Percentiles rank a stretch among this genome's conserved stretches.
phyloP scores from a whole-genome alignment of 2,329 filamentous ascomycete genomes.

The Epichloe coenophiala region DNA sequence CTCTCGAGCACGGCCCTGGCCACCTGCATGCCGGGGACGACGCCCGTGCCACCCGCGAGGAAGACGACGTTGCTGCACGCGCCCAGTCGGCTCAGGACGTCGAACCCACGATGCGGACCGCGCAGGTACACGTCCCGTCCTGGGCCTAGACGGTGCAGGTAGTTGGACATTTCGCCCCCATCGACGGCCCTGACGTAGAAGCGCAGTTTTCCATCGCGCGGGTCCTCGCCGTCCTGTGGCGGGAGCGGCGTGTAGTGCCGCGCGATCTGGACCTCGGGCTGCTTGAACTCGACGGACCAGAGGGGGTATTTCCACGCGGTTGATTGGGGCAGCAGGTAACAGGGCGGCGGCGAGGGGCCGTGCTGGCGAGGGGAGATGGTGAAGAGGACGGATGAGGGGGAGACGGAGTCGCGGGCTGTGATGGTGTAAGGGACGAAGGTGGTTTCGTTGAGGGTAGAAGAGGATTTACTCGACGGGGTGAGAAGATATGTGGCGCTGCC shows the following conservation, averaged over 20 bases:
- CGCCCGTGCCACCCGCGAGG: slow-evolving; percentile 81
- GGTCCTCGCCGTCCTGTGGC: slow-evolving; percentile 20
- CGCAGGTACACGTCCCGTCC: slow-evolving; percentile 60
- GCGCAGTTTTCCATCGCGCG: slow-evolving; percentile 36
- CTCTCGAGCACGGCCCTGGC: slow-evolving; percentile 46
- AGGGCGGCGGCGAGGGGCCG: slow-evolving; percentile 13
- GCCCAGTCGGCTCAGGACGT: slow-evolving; percentile 24
- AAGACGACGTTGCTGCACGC: slow-evolving; percentile 47
- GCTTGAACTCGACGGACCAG: slow-evolving; percentile 87
- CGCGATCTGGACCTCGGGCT: slow-evolving; percentile 86
- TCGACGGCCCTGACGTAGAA: slow-evolving; percentile 69
- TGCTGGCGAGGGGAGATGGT: slow-evolving; percentile 36
- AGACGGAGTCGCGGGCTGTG: slow-evolving; percentile 45
- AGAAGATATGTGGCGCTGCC: slow-evolving; percentile 15
- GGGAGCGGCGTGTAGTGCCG: slow-evolving; percentile 84
- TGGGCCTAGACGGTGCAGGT: slow-evolving; percentile 51
- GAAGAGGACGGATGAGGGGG: slow-evolving; percentile 54
- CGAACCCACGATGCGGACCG: slow-evolving; percentile 62
- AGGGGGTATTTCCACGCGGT: slow-evolving; percentile 38
- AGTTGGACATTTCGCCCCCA: slow-evolving; percentile 75
- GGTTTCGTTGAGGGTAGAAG: slow-evolving; percentile 36
- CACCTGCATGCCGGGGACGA: slow-evolving; percentile 78
- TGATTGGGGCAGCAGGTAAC: slow-evolving; percentile 12
- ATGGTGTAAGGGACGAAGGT: slow-evolving; percentile 56
- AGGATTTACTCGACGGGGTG: slow-evolving; percentile 11